Evolutionary conservation across 202 grass and related monocot species (phyloP), one percentile per base, ranked within the genome.

Genomic region (Panicum hallii): DNA sequence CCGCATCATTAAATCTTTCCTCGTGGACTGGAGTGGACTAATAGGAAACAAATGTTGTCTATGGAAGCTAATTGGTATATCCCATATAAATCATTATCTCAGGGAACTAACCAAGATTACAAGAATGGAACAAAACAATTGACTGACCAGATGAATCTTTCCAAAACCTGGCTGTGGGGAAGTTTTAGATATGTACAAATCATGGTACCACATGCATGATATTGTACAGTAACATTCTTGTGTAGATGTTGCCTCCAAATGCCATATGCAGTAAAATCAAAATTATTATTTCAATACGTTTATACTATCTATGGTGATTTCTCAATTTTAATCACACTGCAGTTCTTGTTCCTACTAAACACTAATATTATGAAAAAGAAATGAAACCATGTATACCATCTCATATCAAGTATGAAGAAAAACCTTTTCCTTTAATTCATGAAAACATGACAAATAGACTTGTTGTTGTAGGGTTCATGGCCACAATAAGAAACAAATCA

Each of bases 1-100:
- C n/a, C 20, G 90, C 90, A 63, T 28, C 53, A 20, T 68, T 16
- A 54, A 46, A 38, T 80, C 44, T 89, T 78, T 45, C 53, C 4
- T 70, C 19, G 12, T 70, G 67, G 5, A 45, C 1, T n/a, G 9
- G 66, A 5, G 16, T 71, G 12, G 44, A 49, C 36, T 4, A 36
- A 36, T 36, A 4, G 36, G 36, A 36, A 36, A 36, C 36, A 4
- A 36, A 36, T 2, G 2, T 13, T 56, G 22, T 56, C 17, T 75
- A n/a, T 22, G 10, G 10, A n/a, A 44, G 38, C 38, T 77, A 77
- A 56, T 16, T 60, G 19, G 9, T 45, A 30, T 28, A 23, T 28
- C 7, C 40, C 4, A 77, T 15, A 17, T 63, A 46, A 62, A 62
- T 44, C 4, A 7, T 62, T 16, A 11, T 45, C 40, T 40, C 11